phyloP scores from a whole-genome alignment of 495 filamentous ascomycete species.

The Penicillium paradoxum region DNA sequence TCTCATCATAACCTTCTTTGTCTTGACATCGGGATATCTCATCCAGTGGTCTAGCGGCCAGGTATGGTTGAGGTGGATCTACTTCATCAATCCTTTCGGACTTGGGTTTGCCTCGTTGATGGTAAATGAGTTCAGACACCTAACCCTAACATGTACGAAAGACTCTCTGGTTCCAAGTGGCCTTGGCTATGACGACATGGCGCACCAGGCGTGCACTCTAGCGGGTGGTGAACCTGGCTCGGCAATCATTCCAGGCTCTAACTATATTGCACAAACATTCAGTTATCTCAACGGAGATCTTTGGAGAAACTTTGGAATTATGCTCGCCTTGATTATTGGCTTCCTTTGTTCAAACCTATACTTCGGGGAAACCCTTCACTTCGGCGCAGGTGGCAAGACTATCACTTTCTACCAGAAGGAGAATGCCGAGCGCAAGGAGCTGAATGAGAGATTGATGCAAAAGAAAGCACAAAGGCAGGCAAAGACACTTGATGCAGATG shows the following conservation, averaged over 20 bases:
- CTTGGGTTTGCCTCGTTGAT: slow-evolving; percentile 70
- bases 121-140: slow-evolving; percentile 72
- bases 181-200: slow-evolving; percentile 57
- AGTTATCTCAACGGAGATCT: slow-evolving; percentile 56
- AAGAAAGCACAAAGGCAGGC: slow-evolving; percentile 53
- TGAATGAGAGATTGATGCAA: slow-evolving; percentile 59
- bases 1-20: slow-evolving; percentile 70
- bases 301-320: slow-evolving; percentile 75
- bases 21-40: slow-evolving; percentile 74
- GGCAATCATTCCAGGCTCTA: slow-evolving; percentile 50
- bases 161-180: slow-evolving; percentile 63
- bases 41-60: slow-evolving; percentile 67
- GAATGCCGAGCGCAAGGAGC: slow-evolving; percentile 60
- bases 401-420: slow-evolving; percentile 70
- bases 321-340: slow-evolving; percentile 59
- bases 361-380: slow-evolving; percentile 71
- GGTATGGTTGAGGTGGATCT: slow-evolving; percentile 76
- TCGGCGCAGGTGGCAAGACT: slow-evolving; percentile 71
- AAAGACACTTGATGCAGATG: slow-evolving; percentile 43
- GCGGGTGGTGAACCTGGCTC: slow-evolving; percentile 61
- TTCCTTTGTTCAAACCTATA: slow-evolving; percentile 66
- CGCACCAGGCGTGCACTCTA: slow-evolving; percentile 70
- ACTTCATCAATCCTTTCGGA: slow-evolving; percentile 73
- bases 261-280: slow-evolving; percentile 60
- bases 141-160: slow-evolving; percentile 58